A percentile compares a stretch with the other conserved stretches of the same genome.
Evolutionary conservation across 1,139 yeast species (phyloP).

Genomic region (Zygosaccharomyces sapae): DNA sequence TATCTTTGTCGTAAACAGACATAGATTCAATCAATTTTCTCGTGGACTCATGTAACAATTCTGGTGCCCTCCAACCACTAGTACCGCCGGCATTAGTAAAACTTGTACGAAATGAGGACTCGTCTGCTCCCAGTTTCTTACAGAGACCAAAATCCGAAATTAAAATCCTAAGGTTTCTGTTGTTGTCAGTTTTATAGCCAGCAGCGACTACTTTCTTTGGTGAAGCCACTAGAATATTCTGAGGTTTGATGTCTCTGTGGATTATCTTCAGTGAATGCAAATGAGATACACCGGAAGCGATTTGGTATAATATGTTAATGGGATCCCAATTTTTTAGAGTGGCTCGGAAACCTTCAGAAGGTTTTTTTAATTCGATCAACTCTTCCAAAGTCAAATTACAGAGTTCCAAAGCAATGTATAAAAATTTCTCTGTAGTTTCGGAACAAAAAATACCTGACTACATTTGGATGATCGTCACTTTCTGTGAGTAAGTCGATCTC

Average conservation of each 20-base stretch:
- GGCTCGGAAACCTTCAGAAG: slow-evolving; percentile 36
- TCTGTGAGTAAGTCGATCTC: slow-evolving; percentile 85
- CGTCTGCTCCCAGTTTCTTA: slow-evolving; percentile 85
- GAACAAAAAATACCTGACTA: slow-evolving; percentile 89
- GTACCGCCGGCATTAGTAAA: slow-evolving; percentile 95
- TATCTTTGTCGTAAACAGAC: slow-evolving; percentile 12
- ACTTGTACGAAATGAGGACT: slow-evolving; percentile 89
- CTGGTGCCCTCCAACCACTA: slow-evolving; percentile 98
- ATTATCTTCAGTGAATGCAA: slow-evolving; percentile 88
- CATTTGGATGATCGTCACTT: slow-evolving; percentile 96
- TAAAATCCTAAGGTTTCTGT: slow-evolving; percentile 54
- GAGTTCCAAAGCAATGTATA: slow-evolving; percentile 88
- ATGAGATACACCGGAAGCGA: slow-evolving; percentile 81
- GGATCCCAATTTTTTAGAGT: slow-evolving; percentile 42
- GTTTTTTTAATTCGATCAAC: slow-evolving; percentile 54
- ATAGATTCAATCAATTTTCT: slow-evolving; percentile 19
- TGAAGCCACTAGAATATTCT: slow-evolving; percentile 82
- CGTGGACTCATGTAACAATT: slow-evolving; percentile 50
- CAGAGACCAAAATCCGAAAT: slow-evolving; percentile 96
- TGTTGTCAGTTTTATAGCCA: slow-evolving; percentile 23
- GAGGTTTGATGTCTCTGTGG: slow-evolving; percentile 94
- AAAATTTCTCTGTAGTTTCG: slow-evolving; percentile 77
- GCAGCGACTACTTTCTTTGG: slow-evolving; percentile 41
- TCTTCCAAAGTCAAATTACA: slow-evolving; percentile 90
- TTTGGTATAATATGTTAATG: slow-evolving; percentile 63